phyloP scores from a whole-genome alignment of 2,329 filamentous ascomycete genomes.

The Teratosphaeria nubilosa region DNA sequence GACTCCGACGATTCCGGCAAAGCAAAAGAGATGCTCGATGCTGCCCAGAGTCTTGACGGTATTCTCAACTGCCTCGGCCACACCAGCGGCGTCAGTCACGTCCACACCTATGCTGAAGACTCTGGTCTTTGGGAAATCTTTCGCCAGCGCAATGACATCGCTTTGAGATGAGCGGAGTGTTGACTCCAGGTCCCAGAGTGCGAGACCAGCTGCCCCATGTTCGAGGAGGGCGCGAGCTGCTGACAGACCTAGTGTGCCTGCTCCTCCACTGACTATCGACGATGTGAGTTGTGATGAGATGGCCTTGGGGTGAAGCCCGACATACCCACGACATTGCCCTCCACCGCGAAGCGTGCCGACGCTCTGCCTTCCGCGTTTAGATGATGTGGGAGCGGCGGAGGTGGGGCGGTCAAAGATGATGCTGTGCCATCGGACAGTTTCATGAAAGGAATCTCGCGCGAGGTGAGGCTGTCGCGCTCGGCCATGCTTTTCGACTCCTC shows the following conservation, averaged over 20 bases:
- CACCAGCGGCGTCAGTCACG: conserved; percentile 45
- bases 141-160: conserved; percentile 37
- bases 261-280: conserved; percentile 53
- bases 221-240: conserved; percentile 55
- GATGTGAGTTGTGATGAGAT: neutral
- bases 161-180: conserved; percentile 29
- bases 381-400: conserved; percentile 33
- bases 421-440: conserved; percentile 34
- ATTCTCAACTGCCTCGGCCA: conserved; percentile 35
- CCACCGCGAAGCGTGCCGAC: conserved; percentile 40
- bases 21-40: conserved; percentile 50
- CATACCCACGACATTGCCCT: conserved; percentile 45
- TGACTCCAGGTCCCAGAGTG: conserved; percentile 50
- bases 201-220: conserved; percentile 51
- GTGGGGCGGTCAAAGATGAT: conserved; percentile 35
- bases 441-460: conserved; percentile 40
- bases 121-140: conserved; percentile 44
- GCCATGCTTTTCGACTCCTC: conserved; percentile 16
- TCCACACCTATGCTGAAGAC: conserved; percentile 47
- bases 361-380: conserved; percentile 33
- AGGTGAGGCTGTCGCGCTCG: conserved; percentile 34
- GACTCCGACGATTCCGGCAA: conserved; percentile 59
- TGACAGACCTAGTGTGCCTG: conserved; percentile 52
- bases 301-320: conserved; percentile 1
- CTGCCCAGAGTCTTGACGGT: conserved; percentile 37